These are phyloP conservation scores for Zygosaccharomyces bailii DNA, from an alignment of 805 yeast species.

Conservation along the genomic window DNA sequence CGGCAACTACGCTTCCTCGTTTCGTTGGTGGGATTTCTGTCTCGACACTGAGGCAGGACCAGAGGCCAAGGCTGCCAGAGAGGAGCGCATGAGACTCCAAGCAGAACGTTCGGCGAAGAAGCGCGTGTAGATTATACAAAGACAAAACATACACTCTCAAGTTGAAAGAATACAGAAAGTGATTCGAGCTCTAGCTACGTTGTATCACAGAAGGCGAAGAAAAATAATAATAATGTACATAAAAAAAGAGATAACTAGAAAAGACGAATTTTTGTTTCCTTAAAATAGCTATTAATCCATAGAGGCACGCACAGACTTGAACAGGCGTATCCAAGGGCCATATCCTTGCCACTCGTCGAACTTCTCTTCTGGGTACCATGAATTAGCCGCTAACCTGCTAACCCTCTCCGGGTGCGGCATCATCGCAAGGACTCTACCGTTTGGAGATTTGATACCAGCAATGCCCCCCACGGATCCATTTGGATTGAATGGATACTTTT, in stretches of 20 bases:
- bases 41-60: constrained; percentile 90
- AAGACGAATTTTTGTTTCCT: neutral
- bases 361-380: constrained; percentile 76
- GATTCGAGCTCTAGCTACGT: neutral
- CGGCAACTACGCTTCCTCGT: constrained; percentile 91
- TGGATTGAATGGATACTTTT: constrained; percentile 88
- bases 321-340: constrained; percentile 95
- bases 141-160: no score
- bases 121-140: constrained; percentile 1
- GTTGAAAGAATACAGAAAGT: constrained; percentile 5
- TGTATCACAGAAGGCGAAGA: neutral
- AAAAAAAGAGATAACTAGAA: neutral
- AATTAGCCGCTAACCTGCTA: constrained; percentile 79
- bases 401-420: constrained; percentile 99
- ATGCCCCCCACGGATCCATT: constrained; percentile 94
- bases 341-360: constrained; percentile 66
- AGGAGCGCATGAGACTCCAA: constrained; percentile 53
- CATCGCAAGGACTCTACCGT: constrained; percentile 94
- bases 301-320: constrained; percentile 92
- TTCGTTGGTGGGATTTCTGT: constrained; percentile 93
- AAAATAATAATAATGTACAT: neutral
- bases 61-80: constrained; percentile 72
- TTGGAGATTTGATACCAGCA: constrained; percentile 84
- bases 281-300: constrained; percentile 38
- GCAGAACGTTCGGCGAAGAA: constrained; percentile 48